These are phyloP conservation scores for Aureobasidium pullulans DNA, from an alignment of 2,329 filamentous ascomycete genomes.

Conservation along the genomic window DNA sequence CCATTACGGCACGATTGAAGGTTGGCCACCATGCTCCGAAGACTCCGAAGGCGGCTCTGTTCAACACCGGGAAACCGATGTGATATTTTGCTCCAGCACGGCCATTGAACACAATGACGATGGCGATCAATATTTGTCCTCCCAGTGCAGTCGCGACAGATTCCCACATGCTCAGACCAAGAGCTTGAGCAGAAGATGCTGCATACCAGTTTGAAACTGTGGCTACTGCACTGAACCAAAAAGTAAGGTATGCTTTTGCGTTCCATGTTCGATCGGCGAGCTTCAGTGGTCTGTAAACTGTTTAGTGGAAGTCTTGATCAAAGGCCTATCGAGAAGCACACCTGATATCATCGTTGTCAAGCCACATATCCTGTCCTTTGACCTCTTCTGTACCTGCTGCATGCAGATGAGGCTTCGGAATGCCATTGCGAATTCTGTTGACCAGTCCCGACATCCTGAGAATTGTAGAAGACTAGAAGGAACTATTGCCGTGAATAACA, in stretches of 20 bases:
- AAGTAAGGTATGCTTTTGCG: not conserved
- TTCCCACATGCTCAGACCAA: constrained; percentile 42
- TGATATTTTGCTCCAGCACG: constrained; percentile 39
- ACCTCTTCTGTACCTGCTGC: not conserved
- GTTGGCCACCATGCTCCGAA: constrained; percentile 41
- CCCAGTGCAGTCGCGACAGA: constrained; percentile 32
- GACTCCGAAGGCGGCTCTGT: constrained; percentile 37
- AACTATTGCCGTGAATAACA: not conserved
- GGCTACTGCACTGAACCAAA: constrained; percentile 3
- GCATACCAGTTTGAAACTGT: constrained; percentile 2
- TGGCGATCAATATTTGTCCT: constrained; percentile 35
- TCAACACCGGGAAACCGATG: constrained; percentile 37
- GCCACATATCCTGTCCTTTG: constrained; percentile 1
- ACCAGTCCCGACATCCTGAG: not conserved
- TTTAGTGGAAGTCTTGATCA: not conserved
- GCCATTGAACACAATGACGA: constrained; percentile 38
- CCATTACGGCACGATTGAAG: constrained; percentile 39
- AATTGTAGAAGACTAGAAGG: not conserved
- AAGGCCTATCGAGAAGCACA: not conserved
- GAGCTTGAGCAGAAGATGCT: not conserved
- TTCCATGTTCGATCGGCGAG: constrained; percentile 1
- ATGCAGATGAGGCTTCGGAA: not conserved
- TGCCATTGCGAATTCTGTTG: not conserved
- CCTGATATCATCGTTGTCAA: constrained; percentile 8
- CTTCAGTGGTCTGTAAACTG: not conserved